Evolutionary conservation across 1,284 basidiomycete genomes (phyloP).

Genomic region (Stereum hirsutum): DNA sequence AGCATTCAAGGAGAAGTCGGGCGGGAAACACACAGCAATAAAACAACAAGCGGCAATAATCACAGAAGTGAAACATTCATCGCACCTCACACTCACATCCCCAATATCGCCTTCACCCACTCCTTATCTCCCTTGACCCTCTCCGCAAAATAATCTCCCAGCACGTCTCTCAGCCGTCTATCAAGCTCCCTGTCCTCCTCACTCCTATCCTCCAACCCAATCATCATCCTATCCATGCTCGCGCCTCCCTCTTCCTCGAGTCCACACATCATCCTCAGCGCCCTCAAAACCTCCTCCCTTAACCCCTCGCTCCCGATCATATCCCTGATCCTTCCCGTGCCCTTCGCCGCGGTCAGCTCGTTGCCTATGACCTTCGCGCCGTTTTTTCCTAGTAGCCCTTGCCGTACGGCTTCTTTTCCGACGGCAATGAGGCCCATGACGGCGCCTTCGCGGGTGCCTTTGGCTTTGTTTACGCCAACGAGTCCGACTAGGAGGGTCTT

Average conservation of each 20-base stretch:
- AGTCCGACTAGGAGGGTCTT: slow-evolving; percentile 89
- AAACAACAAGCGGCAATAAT: no score
- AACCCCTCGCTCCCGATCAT: slow-evolving; percentile 27
- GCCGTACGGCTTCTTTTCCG: slow-evolving; percentile 74
- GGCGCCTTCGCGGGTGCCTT: slow-evolving; percentile 78
- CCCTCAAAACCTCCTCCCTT: no score
- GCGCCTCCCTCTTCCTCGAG: slow-evolving; percentile 48
- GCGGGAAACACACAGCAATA: no score
- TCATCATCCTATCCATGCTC: slow-evolving; percentile 53
- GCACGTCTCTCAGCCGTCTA: slow-evolving; percentile 35
- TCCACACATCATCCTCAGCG: no score
- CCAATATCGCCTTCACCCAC: slow-evolving; percentile 53
- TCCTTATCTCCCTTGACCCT: slow-evolving; percentile 42
- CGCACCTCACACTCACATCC: no score
- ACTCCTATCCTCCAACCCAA: slow-evolving; percentile 41
- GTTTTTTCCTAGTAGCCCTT: slow-evolving; percentile 70
- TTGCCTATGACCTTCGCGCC: slow-evolving; percentile 64
- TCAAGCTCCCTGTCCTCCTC: slow-evolving; percentile 35
- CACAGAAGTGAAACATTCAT: no score
- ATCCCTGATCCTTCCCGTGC: no score
- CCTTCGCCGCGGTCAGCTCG: no score
- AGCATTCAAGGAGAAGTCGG: no score
- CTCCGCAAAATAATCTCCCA: slow-evolving; percentile 57
- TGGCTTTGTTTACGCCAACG: slow-evolving; percentile 58
- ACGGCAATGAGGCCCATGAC: slow-evolving; percentile 78